These are phyloP conservation scores for Silene noctiflora DNA, from an alignment of 179 eudicot species.

Conservation along the genomic window DNA sequence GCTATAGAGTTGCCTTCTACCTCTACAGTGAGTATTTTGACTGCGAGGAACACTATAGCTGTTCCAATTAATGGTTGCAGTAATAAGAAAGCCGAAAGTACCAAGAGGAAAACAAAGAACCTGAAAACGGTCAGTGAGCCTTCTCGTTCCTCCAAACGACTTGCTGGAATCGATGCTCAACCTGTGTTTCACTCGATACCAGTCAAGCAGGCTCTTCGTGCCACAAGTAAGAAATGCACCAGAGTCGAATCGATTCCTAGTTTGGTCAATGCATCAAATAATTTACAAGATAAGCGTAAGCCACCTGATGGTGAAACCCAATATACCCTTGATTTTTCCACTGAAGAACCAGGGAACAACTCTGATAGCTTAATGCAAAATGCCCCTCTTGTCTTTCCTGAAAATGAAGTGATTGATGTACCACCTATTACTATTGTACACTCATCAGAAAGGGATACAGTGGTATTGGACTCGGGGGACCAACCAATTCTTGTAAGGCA, in stretches of 20 bases:
- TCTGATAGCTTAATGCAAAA: background rate
- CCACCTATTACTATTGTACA: slow-evolving; percentile 15
- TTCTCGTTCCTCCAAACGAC: slow-evolving; percentile 58
- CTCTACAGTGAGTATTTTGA: slow-evolving; percentile 17
- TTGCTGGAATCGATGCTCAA: slow-evolving; percentile 42
- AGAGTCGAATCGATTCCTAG: slow-evolving; percentile 3
- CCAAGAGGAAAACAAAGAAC: slow-evolving; percentile 39
- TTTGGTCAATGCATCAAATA: background rate
- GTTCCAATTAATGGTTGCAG: slow-evolving; percentile 12
- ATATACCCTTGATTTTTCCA: slow-evolving; percentile 11
- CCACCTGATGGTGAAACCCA: slow-evolving; percentile 5
- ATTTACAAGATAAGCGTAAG: background rate
- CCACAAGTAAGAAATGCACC: slow-evolving; percentile 12
- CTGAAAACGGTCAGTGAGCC: slow-evolving; percentile 25
- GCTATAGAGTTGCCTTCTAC: slow-evolving; percentile 19
- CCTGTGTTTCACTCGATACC: slow-evolving; percentile 29
- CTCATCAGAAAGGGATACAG: slow-evolving; percentile 18
- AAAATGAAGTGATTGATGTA: slow-evolving; percentile 2
- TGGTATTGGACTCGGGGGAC: slow-evolving; percentile 8
- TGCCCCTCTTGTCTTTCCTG: slow-evolving; percentile 22
- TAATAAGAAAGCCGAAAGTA: slow-evolving; percentile 23
- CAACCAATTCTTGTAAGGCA: slow-evolving; percentile 27
- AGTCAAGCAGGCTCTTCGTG: slow-evolving; percentile 34
- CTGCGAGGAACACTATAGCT: slow-evolving; percentile 18
- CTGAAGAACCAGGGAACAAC: slow-evolving; percentile 6